These are phyloP conservation scores for Stemphylium beticola DNA, from an alignment of 2,329 filamentous ascomycete genomes.

Conservation along the genomic window DNA sequence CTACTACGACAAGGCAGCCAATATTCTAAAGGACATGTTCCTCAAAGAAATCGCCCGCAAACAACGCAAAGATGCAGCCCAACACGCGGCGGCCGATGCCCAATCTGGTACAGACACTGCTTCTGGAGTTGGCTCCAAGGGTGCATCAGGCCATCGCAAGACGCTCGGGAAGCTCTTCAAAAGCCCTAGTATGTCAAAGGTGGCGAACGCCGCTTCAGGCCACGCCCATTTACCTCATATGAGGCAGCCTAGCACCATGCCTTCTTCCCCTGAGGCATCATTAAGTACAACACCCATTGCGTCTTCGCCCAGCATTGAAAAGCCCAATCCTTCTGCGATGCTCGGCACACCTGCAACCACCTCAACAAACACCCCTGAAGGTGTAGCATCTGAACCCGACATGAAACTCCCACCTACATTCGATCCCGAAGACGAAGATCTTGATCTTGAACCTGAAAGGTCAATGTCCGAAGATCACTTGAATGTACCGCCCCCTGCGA, in stretches of 20 bases:
- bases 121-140: slow-evolving; percentile 38
- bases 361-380: slow-evolving; percentile 18
- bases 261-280: slow-evolving; percentile 55
- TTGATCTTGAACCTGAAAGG: slow-evolving; percentile 26
- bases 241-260: slow-evolving; percentile 43
- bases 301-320: slow-evolving; percentile 53
- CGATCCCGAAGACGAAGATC: slow-evolving; percentile 31
- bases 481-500: slow-evolving; percentile 58
- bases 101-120: slow-evolving; percentile 28
- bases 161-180: slow-evolving; percentile 66
- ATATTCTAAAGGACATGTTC: slow-evolving; percentile 87
- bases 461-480: slow-evolving; percentile 43
- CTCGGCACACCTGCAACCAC: slow-evolving; percentile 23
- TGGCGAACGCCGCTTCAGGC: slow-evolving; percentile 52
- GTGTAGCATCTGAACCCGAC: slow-evolving; percentile 42
- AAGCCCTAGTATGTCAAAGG: slow-evolving; percentile 68
- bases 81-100: slow-evolving; percentile 45
- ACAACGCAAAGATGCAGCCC: slow-evolving; percentile 53
- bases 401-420: slow-evolving; percentile 35
- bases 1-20: slow-evolving; percentile 91
- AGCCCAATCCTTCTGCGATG: slow-evolving; percentile 30
- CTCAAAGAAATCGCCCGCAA: slow-evolving; percentile 75
- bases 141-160: slow-evolving; percentile 48
- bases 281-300: slow-evolving; percentile 51
- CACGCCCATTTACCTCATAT: slow-evolving; percentile 47